Conservation (phyloP, 2,329 filamentous ascomycete genomes). For the Penicillium sclerotiorum region DNA sequence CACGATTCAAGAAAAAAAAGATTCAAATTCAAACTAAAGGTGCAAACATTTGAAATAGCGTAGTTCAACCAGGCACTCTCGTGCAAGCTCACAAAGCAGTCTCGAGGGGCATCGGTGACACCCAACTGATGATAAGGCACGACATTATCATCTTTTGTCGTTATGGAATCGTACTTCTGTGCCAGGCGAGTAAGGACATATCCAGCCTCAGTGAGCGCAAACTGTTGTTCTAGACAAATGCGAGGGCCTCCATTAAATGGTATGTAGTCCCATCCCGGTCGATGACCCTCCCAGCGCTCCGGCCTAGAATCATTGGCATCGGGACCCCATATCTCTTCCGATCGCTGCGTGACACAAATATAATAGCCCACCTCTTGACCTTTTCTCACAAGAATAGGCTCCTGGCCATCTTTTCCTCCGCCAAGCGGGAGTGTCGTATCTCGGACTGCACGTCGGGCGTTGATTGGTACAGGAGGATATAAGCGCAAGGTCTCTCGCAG, state of each 20-base stretch:
- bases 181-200: conserved; percentile 27
- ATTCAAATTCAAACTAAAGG: no score
- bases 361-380: not conserved
- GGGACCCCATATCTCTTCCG: not conserved
- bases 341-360: not conserved
- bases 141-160: no score
- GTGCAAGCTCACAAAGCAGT: no score
- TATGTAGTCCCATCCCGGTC: conserved; percentile 23
- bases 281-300: not conserved
- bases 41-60: no score
- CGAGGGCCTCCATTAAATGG: conserved; percentile 2
- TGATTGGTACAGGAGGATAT: conserved; percentile 28
- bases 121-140: no score
- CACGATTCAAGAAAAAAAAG: no score
- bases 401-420: not conserved
- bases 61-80: no score
- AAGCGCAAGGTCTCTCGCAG: conserved; percentile 17
- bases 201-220: conserved; percentile 25
- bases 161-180: conserved; percentile 28
- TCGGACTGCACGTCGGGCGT: conserved; percentile 15
- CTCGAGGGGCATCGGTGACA: no score
- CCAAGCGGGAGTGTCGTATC: not conserved
- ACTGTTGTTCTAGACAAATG: conserved; percentile 28
- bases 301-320: not conserved
- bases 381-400: not conserved